Conservation (phyloP, 2,329 filamentous ascomycete species). For the Exutisphaerella laricina region DNA sequence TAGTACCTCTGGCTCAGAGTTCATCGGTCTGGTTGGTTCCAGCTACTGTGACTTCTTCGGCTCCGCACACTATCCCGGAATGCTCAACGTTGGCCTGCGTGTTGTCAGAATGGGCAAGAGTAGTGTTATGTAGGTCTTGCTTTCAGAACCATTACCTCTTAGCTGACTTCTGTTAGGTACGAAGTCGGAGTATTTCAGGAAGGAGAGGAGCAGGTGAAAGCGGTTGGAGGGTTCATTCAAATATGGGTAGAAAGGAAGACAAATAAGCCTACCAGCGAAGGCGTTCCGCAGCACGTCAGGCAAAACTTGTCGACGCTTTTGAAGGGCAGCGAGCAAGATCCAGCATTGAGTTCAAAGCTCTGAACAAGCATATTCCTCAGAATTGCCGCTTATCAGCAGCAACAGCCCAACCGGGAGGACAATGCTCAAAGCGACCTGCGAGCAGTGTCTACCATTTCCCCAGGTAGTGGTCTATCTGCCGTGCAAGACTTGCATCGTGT, state of each 20-base stretch:
- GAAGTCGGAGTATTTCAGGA: constrained; percentile 82
- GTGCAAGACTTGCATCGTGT: too few relatives aligned
- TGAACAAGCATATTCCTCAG: too few relatives aligned
- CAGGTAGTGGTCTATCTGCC: too few relatives aligned
- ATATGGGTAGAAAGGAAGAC: constrained; percentile 54
- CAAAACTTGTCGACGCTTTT: constrained; percentile 34
- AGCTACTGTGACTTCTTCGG: constrained; percentile 82
- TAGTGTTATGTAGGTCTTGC: constrained; percentile 58
- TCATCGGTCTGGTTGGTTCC: constrained; percentile 80
- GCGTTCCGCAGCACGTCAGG: constrained; percentile 58
- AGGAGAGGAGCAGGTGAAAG: constrained; percentile 66
- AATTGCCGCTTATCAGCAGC: too few relatives aligned
- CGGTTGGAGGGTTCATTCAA: constrained; percentile 35
- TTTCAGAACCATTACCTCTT: neutral
- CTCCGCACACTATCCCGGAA: constrained; percentile 67
- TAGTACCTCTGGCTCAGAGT: constrained; percentile 63
- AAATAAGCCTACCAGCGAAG: constrained; percentile 59
- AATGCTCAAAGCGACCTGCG: too few relatives aligned
- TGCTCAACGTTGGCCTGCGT: constrained; percentile 73
- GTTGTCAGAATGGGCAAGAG: constrained; percentile 80
- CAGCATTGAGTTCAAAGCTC: constrained; percentile 19
- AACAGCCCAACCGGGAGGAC: too few relatives aligned
- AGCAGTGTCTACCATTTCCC: too few relatives aligned
- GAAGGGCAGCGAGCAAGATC: constrained; percentile 25
- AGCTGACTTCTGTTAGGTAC: constrained; percentile 45